Evolutionary conservation across 1,284 basidiomycete species (phyloP).

Genomic region (Coniferiporia weirii): DNA sequence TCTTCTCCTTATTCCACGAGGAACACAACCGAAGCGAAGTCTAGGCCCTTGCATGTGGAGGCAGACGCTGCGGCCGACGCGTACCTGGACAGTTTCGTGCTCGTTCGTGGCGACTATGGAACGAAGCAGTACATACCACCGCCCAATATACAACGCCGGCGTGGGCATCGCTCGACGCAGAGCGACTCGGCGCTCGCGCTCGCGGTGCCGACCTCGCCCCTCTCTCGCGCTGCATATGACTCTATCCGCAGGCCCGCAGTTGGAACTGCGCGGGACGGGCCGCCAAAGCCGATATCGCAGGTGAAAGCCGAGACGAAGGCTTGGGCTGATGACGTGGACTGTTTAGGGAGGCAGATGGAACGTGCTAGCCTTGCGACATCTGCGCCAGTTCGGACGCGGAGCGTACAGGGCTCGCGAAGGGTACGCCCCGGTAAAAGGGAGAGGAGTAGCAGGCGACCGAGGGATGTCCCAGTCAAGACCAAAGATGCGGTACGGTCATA

Average conservation of each 20-base stretch:
- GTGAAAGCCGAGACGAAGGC: background rate
- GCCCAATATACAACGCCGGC: background rate
- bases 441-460: background rate
- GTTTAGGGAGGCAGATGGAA: slow-evolving; percentile 1
- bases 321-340: slow-evolving; percentile 5
- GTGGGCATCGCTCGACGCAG: slow-evolving; percentile 13
- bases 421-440: background rate
- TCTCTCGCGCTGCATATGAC: background rate
- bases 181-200: slow-evolving; percentile 8
- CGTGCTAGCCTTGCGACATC: background rate
- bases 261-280: background rate
- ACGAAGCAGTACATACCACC: slow-evolving; percentile 8
- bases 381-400: background rate
- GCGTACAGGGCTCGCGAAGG: background rate
- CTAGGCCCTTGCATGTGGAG: background rate
- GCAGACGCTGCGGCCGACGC: background rate
- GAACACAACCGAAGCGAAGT: background rate
- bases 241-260: background rate
- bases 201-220: background rate
- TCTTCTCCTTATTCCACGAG: background rate
- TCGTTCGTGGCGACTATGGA: slow-evolving; percentile 14
- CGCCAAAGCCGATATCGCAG: background rate
- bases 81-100: slow-evolving; percentile 3
- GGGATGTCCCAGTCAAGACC: background rate
- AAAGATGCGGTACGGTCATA: slow-evolving; percentile 16